Evolutionary conservation across 768 basidiomycete species (phyloP).

Genomic region (Xanthoconium stramineum): DNA sequence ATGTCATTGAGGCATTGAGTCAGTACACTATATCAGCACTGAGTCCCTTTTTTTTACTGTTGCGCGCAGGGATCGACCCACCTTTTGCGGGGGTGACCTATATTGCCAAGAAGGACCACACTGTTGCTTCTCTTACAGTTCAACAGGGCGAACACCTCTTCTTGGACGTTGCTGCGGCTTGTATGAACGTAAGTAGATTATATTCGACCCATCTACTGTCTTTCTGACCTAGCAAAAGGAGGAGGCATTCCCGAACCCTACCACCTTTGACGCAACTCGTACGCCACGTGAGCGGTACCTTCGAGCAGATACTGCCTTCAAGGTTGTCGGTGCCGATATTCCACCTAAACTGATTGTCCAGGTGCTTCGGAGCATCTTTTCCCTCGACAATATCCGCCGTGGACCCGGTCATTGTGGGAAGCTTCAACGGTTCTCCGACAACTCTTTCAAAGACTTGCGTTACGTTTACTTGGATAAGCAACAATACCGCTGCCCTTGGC

Average conservation of each 20-base stretch:
- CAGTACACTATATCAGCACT: conserved; percentile 26
- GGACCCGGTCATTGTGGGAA: conserved; percentile 66
- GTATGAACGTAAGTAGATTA: conserved; percentile 48
- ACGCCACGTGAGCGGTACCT: conserved; percentile 44
- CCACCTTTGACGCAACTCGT: conserved; percentile 43
- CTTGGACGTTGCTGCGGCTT: conserved; percentile 56
- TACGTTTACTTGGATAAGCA: conserved; percentile 54
- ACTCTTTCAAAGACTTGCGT: conserved; percentile 44
- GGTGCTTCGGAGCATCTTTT: conserved; percentile 63
- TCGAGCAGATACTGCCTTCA: conserved; percentile 46
- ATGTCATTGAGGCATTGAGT: conserved; percentile 70
- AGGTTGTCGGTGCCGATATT: conserved; percentile 50
- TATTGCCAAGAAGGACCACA: conserved; percentile 44
- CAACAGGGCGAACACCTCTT: conserved; percentile 56
- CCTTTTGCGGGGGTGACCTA: conserved; percentile 69
- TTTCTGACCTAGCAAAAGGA: conserved; percentile 34
- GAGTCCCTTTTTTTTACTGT: background rate
- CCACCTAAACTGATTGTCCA: conserved; percentile 58
- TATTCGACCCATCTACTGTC: background rate
- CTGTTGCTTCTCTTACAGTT: conserved; percentile 40
- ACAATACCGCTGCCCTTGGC: conserved; percentile 60
- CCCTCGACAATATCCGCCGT: conserved; percentile 54
- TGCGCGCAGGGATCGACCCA: conserved; percentile 59
- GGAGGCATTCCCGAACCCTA: conserved; percentile 49
- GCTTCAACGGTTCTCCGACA: conserved; percentile 56